Evolutionary conservation across 1,139 yeast genomes (phyloP), one percentile per base, ranked within the genome.

Genomic region (Yamadazyma membranifaciens): DNA sequence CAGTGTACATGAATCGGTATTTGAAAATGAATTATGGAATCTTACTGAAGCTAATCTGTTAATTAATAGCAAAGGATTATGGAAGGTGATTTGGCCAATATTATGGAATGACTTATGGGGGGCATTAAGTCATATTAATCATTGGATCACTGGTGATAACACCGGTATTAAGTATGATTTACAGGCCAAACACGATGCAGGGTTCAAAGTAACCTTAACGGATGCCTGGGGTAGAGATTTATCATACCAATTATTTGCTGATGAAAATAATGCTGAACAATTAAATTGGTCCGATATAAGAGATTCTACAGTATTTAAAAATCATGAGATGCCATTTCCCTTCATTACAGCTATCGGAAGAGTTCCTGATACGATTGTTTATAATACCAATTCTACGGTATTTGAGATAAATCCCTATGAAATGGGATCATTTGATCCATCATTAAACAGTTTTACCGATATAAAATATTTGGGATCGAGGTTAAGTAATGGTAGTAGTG

Each of bases 331-430:
- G 64, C 75, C 75, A 11, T 69, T 68, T 48, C 74, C 74, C 6
- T 51, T 68, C 15, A 52, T 68, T 9, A 57, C 60, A 11, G 62
- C 71, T 1, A 48, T 67, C 27, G 75, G 71, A 5, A 56, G 75
- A 47, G 56, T 56, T 31, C 73, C 74, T 1, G 65, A 62, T 4
- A 55, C 68, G 3, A 46, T 52, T 6, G 59, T 60, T 13, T 65
- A 65, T 47, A 45, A 48, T 36, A 53, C 60, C 34, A 67, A 67
- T 50, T 63, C 71, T 10, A 66, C 74, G 0, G 65, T 67, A 10
- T 55, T 69, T 40, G 75, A 69, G 48, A 59, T 67, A 48, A 68
- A 65, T 38, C 73, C 75, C 2, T 69, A 56, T 45, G 75, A 69
- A 49, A 57, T 69, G 63, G 75, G 75, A 3, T 66, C 73, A 1